Percentiles rank a stretch among this genome's conserved stretches.
Evolutionary conservation across 352 stramenopile genomes (phyloP).

Genomic region (Globisporangium cylindrosporum): DNA sequence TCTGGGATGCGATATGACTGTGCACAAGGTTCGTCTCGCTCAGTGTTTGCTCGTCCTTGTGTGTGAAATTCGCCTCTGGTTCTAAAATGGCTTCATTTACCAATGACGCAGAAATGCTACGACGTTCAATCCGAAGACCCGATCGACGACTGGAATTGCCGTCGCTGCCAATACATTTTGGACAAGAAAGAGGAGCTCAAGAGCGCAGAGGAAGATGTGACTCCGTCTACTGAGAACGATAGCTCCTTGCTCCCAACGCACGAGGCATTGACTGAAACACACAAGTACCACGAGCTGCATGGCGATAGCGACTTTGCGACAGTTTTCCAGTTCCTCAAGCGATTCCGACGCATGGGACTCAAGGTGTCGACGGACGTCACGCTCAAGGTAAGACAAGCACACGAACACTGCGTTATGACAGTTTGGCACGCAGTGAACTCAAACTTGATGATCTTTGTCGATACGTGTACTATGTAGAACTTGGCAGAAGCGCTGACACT

Average conservation of each 20-base stretch:
- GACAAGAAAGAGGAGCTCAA: constrained; percentile 29
- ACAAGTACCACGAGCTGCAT: constrained; percentile 41
- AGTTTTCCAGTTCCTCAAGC: constrained; percentile 66
- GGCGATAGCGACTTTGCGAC: constrained; percentile 47
- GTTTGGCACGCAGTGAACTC: not conserved
- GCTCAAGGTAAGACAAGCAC: constrained; percentile 29
- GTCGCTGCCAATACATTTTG: constrained; percentile 49
- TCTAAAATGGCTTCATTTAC: not conserved
- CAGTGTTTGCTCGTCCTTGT: not conserved
- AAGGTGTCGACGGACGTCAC: constrained; percentile 45
- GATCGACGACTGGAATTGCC: constrained; percentile 51
- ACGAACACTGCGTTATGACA: not conserved
- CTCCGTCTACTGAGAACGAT: not conserved
- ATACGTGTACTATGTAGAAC: constrained; percentile 14
- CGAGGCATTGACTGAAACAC: constrained; percentile 24
- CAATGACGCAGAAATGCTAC: constrained; percentile 44
- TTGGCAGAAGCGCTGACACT: constrained; percentile 36
- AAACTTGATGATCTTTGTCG: not conserved
- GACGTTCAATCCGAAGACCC: constrained; percentile 37
- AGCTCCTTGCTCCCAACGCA: constrained; percentile 34
- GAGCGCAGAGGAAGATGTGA: constrained; percentile 15
- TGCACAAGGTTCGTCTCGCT: constrained; percentile 44
- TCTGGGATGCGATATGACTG: constrained; percentile 58
- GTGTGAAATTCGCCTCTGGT: not conserved
- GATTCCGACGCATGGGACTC: constrained; percentile 55